Evolutionary conservation across 345 rosid species (phyloP).

Genomic region (Pistacia vera): DNA sequence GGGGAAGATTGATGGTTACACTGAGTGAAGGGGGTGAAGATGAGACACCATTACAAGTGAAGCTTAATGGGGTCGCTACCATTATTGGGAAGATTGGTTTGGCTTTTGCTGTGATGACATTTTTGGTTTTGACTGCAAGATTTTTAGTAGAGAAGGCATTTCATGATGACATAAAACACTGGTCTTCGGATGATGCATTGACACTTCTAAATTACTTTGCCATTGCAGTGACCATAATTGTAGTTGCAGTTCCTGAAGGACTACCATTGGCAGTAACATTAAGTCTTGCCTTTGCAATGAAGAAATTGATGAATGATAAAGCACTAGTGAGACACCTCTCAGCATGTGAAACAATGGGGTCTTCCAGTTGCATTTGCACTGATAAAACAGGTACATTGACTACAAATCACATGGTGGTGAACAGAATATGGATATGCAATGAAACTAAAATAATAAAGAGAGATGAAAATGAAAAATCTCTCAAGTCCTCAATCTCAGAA

Average conservation of each 20-base stretch:
- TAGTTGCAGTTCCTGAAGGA: conserved; percentile 85
- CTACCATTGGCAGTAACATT: conserved; percentile 78
- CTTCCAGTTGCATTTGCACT: conserved; percentile 70
- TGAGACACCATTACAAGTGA: conserved; percentile 68
- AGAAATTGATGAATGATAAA: conserved; percentile 68
- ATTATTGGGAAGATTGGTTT: conserved; percentile 70
- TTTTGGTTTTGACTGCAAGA: conserved; percentile 54
- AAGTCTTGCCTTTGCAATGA: conserved; percentile 86
- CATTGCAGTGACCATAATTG: conserved; percentile 74
- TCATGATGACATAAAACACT: conserved; percentile 40
- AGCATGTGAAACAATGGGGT: conserved; percentile 85
- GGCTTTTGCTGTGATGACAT: conserved; percentile 60
- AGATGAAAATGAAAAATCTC: conserved; percentile 21
- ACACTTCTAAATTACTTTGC: conserved; percentile 62
- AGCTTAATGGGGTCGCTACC: conserved; percentile 68
- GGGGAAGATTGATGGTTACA: conserved; percentile 76
- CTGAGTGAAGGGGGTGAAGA: conserved; percentile 55
- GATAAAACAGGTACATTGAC: conserved; percentile 83
- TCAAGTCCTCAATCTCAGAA: conserved; percentile 42
- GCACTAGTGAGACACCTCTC: conserved; percentile 78
- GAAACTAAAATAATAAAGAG: conserved; percentile 29
- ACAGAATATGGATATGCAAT: conserved; percentile 57
- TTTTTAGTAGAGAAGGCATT: conserved; percentile 44
- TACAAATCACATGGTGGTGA: conserved; percentile 63
- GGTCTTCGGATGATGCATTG: conserved; percentile 47